Conservation (phyloP, 2,329 filamentous ascomycete species). For the Claviceps quebecensis region DNA sequence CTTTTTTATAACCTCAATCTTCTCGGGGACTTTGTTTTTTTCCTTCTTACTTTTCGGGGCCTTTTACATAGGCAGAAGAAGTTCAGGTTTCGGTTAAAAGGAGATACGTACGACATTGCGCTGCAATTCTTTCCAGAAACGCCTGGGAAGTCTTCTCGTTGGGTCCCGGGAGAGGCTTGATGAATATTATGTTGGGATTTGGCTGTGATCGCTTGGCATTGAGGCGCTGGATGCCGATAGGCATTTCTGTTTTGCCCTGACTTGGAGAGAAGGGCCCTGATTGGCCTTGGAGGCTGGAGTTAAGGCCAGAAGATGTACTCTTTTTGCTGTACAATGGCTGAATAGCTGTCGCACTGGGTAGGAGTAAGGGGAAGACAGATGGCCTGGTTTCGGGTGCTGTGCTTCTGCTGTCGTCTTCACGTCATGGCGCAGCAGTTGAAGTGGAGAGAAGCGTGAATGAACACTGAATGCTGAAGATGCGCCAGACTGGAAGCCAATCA, state of each 20-base stretch:
- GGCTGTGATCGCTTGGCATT: slow-evolving; percentile 64
- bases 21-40: too few relatives aligned
- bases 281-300: too few relatives aligned
- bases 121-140: slow-evolving; percentile 64
- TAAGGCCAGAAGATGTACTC: too few relatives aligned
- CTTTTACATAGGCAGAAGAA: too few relatives aligned
- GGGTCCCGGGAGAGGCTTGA: slow-evolving; percentile 58
- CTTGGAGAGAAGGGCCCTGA: neutral
- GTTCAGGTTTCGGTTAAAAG: too few relatives aligned
- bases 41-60: too few relatives aligned
- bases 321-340: too few relatives aligned
- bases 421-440: neutral
- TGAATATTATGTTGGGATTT: slow-evolving; percentile 70
- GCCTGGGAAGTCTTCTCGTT: slow-evolving; percentile 50
- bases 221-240: slow-evolving; percentile 62
- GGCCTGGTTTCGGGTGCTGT: neutral
- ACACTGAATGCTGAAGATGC: neutral
- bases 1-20: too few relatives aligned
- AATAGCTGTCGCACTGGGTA: too few relatives aligned
- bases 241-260: slow-evolving; percentile 43
- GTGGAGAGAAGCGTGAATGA: neutral
- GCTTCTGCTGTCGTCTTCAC: neutral
- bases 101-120: slow-evolving; percentile 50
- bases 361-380: neutral
- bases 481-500: neutral